Evolutionary conservation across 1,284 basidiomycete species (phyloP).

Genomic region (Flammula alnicola): DNA sequence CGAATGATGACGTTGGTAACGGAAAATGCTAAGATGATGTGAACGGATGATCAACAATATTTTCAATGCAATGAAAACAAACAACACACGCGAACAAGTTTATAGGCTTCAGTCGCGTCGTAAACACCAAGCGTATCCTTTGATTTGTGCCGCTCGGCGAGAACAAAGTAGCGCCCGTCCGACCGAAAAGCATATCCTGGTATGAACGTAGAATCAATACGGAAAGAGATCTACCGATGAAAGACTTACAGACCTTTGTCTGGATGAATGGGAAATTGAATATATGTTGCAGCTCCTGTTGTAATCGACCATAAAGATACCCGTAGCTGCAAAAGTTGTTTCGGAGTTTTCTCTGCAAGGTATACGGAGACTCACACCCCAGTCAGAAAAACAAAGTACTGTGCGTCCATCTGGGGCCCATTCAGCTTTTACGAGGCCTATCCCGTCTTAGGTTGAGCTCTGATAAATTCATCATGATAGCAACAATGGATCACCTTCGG

Average conservation of each 20-base stretch:
- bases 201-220: neutral
- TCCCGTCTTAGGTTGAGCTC: constrained; percentile 13
- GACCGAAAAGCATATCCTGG: constrained; percentile 80
- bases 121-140: constrained; percentile 87
- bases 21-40: constrained; percentile 68
- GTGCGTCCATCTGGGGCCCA: constrained; percentile 85
- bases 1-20: constrained; percentile 74
- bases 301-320: constrained; percentile 82
- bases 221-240: neutral
- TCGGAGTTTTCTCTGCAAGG: neutral
- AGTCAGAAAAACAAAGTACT: constrained; percentile 86
- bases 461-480: neutral
- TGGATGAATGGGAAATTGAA: constrained; percentile 79
- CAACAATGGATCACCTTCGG: constrained; percentile 57
- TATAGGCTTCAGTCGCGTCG: constrained; percentile 70
- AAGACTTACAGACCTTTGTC: constrained; percentile 60
- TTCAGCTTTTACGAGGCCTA: constrained; percentile 76
- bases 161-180: constrained; percentile 79
- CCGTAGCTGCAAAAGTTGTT: constrained; percentile 58
- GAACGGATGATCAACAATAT: constrained; percentile 12
- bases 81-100: constrained; percentile 71
- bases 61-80: neutral
- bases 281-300: constrained; percentile 71
- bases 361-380: constrained; percentile 67
- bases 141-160: constrained; percentile 85